Evolutionary conservation across 2,329 filamentous ascomycete species (phyloP).

Genomic region (Alternaria triticina): DNA sequence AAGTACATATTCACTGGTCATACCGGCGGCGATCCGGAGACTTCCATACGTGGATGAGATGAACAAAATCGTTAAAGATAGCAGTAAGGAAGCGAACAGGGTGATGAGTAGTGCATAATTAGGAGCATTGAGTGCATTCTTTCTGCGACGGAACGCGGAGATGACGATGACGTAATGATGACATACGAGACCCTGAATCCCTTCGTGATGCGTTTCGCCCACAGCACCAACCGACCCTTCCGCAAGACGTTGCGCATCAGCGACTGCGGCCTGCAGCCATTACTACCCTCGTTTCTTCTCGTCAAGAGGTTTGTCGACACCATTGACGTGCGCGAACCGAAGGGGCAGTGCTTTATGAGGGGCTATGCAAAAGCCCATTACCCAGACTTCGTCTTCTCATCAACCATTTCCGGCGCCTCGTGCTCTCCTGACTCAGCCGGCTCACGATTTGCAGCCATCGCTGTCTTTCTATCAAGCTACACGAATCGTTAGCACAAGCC

Average conservation of each 20-base stretch:
- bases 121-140: background rate
- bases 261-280: background rate
- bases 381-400: background rate
- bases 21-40: background rate
- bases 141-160: background rate
- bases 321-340: background rate
- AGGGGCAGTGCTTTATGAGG: background rate
- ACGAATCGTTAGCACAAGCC: background rate
- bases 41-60: background rate
- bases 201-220: background rate
- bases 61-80: background rate
- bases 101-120: accelerated
- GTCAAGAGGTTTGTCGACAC: background rate
- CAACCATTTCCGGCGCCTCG: background rate
- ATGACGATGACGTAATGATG: background rate
- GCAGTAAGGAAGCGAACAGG: background rate
- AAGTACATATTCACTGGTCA: background rate
- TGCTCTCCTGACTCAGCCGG: background rate
- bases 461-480: constrained; percentile 7
- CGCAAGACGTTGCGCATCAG: background rate
- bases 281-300: background rate
- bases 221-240: background rate
- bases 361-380: background rate
- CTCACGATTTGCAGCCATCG: background rate
- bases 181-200: background rate